A percentile compares a stretch with the other conserved stretches of the same genome.
Conservation (phyloP, 495 filamentous ascomycete species). For the Endocarpon pusillum region DNA sequence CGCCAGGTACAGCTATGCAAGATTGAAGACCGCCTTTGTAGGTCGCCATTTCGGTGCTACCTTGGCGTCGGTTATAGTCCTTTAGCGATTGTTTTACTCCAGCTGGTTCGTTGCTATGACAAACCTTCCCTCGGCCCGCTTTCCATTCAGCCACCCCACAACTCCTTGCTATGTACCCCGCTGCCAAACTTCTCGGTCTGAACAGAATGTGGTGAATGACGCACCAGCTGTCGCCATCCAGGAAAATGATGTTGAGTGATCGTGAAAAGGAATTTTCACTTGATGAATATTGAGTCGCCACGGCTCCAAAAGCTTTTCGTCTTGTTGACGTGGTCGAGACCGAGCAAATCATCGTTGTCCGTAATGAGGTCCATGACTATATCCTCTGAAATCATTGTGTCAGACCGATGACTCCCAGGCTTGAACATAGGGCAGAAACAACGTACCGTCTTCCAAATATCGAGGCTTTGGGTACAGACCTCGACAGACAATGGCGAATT, state of each 20-base stretch:
- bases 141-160: too few species aligned
- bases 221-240: background rate
- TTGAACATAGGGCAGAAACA: background rate
- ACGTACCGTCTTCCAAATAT: slow-evolving; percentile 79
- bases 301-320: slow-evolving; percentile 37
- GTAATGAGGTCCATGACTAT: slow-evolving; percentile 56
- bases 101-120: too few species aligned
- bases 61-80: too few species aligned
- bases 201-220: too few species aligned
- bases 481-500: slow-evolving; percentile 70
- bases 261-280: slow-evolving; percentile 20
- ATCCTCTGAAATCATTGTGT: slow-evolving; percentile 47
- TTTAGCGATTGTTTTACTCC: too few species aligned
- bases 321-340: slow-evolving; percentile 81
- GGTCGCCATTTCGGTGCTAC: too few species aligned
- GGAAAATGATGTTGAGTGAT: background rate
- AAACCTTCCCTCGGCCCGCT: too few species aligned
- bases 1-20: too few species aligned
- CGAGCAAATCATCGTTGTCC: slow-evolving; percentile 61
- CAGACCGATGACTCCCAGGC: background rate
- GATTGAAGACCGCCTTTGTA: too few species aligned
- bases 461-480: slow-evolving; percentile 51
- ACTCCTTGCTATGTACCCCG: too few species aligned
- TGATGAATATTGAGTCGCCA: slow-evolving; percentile 50
- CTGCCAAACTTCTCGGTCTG: too few species aligned